Evolutionary conservation across 2,329 filamentous ascomycete genomes (phyloP), one percentile per base, ranked within the genome.

Genomic region (Dactylellina cionopaga): DNA sequence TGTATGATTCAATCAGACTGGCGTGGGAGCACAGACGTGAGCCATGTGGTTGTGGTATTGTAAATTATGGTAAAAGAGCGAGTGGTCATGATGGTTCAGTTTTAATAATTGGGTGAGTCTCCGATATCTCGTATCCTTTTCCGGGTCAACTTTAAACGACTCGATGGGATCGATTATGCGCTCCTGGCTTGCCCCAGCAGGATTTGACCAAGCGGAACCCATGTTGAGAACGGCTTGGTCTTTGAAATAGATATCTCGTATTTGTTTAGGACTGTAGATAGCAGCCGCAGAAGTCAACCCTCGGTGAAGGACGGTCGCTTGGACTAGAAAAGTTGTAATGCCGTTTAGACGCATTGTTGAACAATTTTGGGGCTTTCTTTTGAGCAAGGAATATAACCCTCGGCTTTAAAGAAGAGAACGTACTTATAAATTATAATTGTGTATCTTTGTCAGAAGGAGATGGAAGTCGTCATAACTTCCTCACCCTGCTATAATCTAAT

Each of bases 41-140:
- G 69, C 17, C 19, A 74, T n/a, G 43, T 74, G 69, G 35, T 74
- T 74, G 27, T 74, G 69, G 19, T 59, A 74, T 41, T 59, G 25
- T 25, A 74, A 37, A 9, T 68, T 11, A 35, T 74, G 54, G 43
- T 66, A 74, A 37, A 56, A 63, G 7, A 74, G 35, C 33, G 62
- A 44, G 51, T 66, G 56, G 9, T 74, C 52, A 43, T 51, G 31
- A 44, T 74, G 60, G 39, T 74, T 74, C 17, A 68, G 44, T 19
- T 62, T 60, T 33, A 74, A 13, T 5, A 74, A 33, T 19, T 68
- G 69, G 6, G 37, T 63, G 33, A 74, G 55, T 27, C 69, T 60
- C 39, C 69, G 69, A 44, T 63, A 56, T n/a, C 69, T 55, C 22
- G 55, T 46, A 46, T 72, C 68, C 33, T 52, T 58, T 17, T 54